Evolutionary conservation across 345 rosid species (phyloP).

Genomic region (Carallia pectinifolia): DNA sequence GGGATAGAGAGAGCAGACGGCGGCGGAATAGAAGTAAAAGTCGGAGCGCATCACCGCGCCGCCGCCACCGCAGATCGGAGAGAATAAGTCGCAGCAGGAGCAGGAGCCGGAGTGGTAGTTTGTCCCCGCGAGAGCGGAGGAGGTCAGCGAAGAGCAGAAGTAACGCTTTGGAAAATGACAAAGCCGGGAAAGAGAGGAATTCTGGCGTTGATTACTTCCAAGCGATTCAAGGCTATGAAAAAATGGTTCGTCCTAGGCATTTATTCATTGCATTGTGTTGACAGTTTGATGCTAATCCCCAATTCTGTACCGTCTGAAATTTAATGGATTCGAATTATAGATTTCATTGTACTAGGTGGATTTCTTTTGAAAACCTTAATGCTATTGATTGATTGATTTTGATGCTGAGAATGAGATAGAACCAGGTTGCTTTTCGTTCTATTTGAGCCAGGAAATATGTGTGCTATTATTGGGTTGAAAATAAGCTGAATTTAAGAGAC

Average conservation of each 20-base stretch:
- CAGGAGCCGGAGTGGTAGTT: conserved; percentile 16
- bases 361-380: neutral
- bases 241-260: conserved; percentile 46
- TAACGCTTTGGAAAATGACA: conserved; percentile 17
- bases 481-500: neutral
- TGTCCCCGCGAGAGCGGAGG: conserved; percentile 34
- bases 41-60: conserved; percentile 36
- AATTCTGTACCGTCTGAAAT: too few relatives aligned
- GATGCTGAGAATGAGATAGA: neutral
- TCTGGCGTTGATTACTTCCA: conserved; percentile 51
- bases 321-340: neutral
- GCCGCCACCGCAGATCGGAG: conserved; percentile 27
- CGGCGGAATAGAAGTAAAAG: conserved; percentile 35
- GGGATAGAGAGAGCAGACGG: conserved; percentile 4
- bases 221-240: conserved; percentile 65
- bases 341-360: neutral
- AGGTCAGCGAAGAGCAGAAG: conserved; percentile 26
- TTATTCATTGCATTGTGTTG: neutral
- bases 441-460: neutral
- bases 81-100: conserved; percentile 14
- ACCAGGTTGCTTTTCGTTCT: neutral
- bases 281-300: neutral
- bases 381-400: neutral
- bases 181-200: conserved; percentile 20
- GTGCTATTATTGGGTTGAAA: neutral